phyloP scores from a whole-genome alignment of 2,329 filamentous ascomycete genomes.

The Bipolaris cookei region DNA sequence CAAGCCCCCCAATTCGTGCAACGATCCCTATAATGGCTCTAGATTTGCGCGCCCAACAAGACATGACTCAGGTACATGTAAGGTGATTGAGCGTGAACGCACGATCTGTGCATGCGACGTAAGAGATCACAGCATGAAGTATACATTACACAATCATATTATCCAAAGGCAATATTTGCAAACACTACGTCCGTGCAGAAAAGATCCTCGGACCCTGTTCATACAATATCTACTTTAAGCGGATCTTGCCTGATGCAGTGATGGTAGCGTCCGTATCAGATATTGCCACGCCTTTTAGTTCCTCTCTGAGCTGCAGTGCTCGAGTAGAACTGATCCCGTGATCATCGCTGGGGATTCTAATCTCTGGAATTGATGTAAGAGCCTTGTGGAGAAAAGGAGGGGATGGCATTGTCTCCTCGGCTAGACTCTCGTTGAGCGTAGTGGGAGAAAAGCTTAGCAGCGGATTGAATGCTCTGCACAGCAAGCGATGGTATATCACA shows the following conservation, averaged over 20 bases:
- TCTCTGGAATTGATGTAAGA: neutral
- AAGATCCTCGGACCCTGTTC: neutral
- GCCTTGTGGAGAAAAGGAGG: slow-evolving; percentile 7
- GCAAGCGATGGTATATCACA: slow-evolving; percentile 14
- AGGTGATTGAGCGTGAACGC: neutral
- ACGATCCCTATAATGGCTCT: neutral
- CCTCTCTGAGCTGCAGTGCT: slow-evolving; percentile 6
- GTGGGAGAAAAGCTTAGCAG: slow-evolving; percentile 16
- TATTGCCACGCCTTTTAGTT: slow-evolving; percentile 1
- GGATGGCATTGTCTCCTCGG: neutral
- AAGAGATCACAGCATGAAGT: neutral
- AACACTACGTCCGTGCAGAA: neutral
- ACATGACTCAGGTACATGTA: neutral
- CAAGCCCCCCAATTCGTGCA: neutral
- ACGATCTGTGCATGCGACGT: neutral
- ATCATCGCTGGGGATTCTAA: slow-evolving; percentile 5
- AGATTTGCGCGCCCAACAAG: neutral
- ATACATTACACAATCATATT: neutral
- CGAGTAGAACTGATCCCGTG: neutral
- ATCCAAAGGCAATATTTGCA: neutral
- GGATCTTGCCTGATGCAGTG: neutral
- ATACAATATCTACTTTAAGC: neutral
- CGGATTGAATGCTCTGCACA: slow-evolving; percentile 15
- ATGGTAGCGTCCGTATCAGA: slow-evolving; percentile 1
- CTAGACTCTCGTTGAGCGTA: neutral